Percentiles rank a stretch among this genome's conserved stretches.
Evolutionary conservation across 257 asterid genomes (phyloP).

Genomic region (Solanum pimpinellifolium): DNA sequence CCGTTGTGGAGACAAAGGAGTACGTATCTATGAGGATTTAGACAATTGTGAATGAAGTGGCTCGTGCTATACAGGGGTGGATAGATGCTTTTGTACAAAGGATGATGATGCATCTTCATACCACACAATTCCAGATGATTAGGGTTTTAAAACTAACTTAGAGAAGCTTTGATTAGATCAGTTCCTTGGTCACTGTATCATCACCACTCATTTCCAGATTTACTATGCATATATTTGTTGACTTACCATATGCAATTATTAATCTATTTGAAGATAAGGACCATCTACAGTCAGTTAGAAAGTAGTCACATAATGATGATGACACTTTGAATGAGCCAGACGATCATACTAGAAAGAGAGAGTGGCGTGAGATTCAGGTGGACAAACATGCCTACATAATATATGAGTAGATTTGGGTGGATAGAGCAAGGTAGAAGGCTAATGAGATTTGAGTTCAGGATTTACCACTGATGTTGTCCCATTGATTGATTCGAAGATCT

Average conservation of each 20-base stretch:
- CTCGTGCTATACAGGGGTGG: no score
- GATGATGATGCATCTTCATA: not conserved
- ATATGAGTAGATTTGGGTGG: not conserved
- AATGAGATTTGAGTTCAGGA: no score
- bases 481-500: not conserved
- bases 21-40: no score
- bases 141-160: not conserved
- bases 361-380: no score
- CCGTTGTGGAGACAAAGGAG: no score
- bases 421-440: accelerated
- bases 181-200: no score
- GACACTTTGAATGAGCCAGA: no score
- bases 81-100: no score
- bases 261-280: not conserved
- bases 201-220: not conserved
- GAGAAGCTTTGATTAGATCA: not conserved
- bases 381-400: no score
- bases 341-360: not conserved
- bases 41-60: not conserved
- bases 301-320: not conserved
- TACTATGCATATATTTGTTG: not conserved
- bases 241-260: not conserved
- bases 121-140: not conserved
- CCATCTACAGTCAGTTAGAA: not conserved
- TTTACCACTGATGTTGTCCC: not conserved